Conservation (phyloP, 805 yeast species). For the Starmera dryadoides region DNA sequence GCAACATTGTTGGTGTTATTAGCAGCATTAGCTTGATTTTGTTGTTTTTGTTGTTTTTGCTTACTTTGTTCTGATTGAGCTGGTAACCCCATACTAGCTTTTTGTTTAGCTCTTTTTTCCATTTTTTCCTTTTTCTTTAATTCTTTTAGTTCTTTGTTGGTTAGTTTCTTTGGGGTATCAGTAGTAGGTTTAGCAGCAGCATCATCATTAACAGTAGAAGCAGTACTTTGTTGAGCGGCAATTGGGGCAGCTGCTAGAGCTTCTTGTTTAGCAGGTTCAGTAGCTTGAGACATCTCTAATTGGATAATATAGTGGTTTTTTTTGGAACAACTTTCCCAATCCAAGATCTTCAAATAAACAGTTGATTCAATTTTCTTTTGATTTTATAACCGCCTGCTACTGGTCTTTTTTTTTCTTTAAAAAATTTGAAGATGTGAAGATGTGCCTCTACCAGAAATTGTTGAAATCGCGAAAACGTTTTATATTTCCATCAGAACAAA, state of each 20-base stretch:
- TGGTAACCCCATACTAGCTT: conserved; percentile 56
- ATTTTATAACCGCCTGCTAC: too few species aligned
- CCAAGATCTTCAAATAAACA: too few species aligned
- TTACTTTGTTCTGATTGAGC: conserved; percentile 28
- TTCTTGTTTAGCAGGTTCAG: neutral
- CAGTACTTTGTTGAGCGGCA: neutral
- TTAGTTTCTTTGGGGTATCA: conserved; percentile 24
- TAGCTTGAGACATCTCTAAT: neutral
- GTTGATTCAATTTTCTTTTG: too few species aligned
- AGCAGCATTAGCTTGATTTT: conserved; percentile 38
- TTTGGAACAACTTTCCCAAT: too few species aligned
- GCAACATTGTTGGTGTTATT: conserved; percentile 25
- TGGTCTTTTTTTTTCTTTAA: too few species aligned
- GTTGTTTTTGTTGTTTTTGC: conserved; percentile 33
- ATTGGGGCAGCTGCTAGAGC: neutral
- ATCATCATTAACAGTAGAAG: neutral
- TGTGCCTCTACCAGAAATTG: neutral
- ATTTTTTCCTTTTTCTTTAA: conserved; percentile 85
- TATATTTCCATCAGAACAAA: too few species aligned
- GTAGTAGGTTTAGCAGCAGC: conserved; percentile 2
- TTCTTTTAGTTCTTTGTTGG: conserved; percentile 83
- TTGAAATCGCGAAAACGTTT: too few species aligned
- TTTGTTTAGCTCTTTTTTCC: conserved; percentile 85
- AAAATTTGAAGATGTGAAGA: neutral
- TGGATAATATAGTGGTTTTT: too few species aligned